These are phyloP conservation scores for Heterobasidion occidentale DNA, from an alignment of 1,284 basidiomycete genomes.

Conservation along the genomic window DNA sequence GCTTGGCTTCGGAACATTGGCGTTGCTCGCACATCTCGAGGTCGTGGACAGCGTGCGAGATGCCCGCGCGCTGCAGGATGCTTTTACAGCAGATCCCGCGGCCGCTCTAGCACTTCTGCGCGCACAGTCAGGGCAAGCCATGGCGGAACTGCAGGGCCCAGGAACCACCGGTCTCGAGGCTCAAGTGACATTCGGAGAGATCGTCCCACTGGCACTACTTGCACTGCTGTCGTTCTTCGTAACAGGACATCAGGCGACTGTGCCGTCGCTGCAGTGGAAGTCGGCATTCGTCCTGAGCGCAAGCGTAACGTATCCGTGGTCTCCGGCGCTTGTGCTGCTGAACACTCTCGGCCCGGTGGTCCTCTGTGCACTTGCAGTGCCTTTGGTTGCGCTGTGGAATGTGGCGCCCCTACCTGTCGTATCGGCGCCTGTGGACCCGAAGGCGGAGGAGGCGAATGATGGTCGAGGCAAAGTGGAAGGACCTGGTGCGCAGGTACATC, in stretches of 20 bases:
- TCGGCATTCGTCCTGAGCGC: constrained; percentile 75
- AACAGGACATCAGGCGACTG: constrained; percentile 89
- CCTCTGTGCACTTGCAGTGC: constrained; percentile 56
- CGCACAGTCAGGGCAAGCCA: background rate
- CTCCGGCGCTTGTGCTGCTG: constrained; percentile 70
- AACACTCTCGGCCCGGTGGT: constrained; percentile 78
- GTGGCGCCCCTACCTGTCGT: constrained; percentile 23
- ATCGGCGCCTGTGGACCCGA: background rate
- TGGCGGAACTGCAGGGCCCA: background rate
- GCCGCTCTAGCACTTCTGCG: constrained; percentile 27
- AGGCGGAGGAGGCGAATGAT: no score
- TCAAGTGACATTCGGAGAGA: constrained; percentile 48
- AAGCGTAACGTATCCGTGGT: constrained; percentile 66
- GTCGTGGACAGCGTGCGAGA: constrained; percentile 76
- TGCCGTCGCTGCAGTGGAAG: constrained; percentile 95
- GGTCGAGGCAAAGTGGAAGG: no score
- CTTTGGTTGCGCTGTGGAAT: constrained; percentile 86
- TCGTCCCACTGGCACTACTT: constrained; percentile 70
- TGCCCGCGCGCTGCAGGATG: constrained; percentile 45
- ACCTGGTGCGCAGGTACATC: background rate
- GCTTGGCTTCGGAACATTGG: constrained; percentile 55
- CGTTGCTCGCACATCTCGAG: constrained; percentile 69
- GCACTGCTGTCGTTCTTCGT: constrained; percentile 74
- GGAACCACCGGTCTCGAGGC: constrained; percentile 18
- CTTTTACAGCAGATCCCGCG: constrained; percentile 39